Percentiles rank a stretch among this genome's conserved stretches.
These are phyloP conservation scores for Leccinum incarnatum DNA, from an alignment of 768 basidiomycete genomes.

Conservation along the genomic window DNA sequence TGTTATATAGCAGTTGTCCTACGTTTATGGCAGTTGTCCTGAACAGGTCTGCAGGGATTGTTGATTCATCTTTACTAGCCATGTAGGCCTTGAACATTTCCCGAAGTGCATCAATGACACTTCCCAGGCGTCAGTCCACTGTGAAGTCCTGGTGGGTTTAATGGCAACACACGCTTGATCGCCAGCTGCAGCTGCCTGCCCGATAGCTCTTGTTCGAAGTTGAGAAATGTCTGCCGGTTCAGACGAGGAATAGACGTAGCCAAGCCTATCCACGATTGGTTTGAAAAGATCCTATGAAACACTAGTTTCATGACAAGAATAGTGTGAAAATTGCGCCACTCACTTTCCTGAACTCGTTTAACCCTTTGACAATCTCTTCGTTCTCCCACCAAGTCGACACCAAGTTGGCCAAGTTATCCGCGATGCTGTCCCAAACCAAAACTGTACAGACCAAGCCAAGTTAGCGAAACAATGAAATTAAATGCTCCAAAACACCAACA, in stretches of 20 bases:
- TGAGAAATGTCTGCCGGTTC: constrained; percentile 70
- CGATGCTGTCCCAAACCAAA: constrained; percentile 78
- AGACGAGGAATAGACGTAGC: constrained; percentile 64
- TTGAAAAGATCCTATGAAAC: constrained; percentile 54
- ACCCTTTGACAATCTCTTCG: constrained; percentile 43
- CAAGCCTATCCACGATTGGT: constrained; percentile 76
- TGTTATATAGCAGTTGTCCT: not conserved
- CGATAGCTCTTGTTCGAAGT: constrained; percentile 73
- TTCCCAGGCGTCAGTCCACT: constrained; percentile 28
- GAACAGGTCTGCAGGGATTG: constrained; percentile 79
- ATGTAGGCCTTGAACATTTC: constrained; percentile 69
- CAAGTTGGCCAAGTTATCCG: constrained; percentile 52
- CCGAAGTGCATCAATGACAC: constrained; percentile 71
- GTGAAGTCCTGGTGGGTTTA: not conserved
- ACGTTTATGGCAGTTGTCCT: constrained; percentile 44
- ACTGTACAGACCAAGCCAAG: constrained; percentile 40
- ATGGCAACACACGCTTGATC: constrained; percentile 36
- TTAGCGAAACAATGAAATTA: not conserved
- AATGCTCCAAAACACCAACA: constrained; percentile 41
- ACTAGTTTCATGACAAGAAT: not conserved
- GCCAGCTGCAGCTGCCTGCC: constrained; percentile 47
- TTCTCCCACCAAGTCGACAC: constrained; percentile 84
- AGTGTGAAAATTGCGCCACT: constrained; percentile 19
- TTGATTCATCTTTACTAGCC: constrained; percentile 69
- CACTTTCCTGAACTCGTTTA: constrained; percentile 64